Percentiles rank a stretch among this genome's conserved stretches.
Conservation (phyloP, 345 rosid genomes). For the Salix purpurea region DNA sequence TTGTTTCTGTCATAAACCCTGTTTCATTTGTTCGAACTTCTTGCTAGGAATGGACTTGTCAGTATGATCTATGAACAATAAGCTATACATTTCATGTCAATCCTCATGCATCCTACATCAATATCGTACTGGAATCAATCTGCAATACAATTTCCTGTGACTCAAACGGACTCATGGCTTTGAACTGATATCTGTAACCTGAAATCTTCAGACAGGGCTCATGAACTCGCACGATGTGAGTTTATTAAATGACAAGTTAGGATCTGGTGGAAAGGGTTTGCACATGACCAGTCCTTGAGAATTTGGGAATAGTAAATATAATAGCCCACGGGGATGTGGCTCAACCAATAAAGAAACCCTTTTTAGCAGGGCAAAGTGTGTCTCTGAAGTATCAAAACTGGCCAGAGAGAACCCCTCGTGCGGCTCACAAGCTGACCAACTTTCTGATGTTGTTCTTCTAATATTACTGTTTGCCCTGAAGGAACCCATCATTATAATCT, state of each 20-base stretch:
- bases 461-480: background rate
- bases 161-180: background rate
- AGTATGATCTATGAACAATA: too few species aligned
- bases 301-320: background rate
- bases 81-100: too few species aligned
- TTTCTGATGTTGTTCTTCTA: constrained; percentile 16
- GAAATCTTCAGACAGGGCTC: background rate
- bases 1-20: too few species aligned
- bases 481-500: background rate
- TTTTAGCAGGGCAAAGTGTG: constrained; percentile 11
- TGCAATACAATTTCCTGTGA: background rate
- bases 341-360: background rate
- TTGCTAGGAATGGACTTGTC: too few species aligned
- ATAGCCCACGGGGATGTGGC: constrained; percentile 19
- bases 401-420: constrained; percentile 58
- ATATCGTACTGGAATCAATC: background rate
- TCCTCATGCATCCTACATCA: too few species aligned
- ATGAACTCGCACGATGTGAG: background rate
- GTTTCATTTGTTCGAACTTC: too few species aligned
- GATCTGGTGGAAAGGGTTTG: background rate
- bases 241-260: background rate
- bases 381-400: background rate
- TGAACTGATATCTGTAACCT: background rate
- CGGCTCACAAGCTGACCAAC: constrained; percentile 53
- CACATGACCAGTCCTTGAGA: constrained; percentile 8